Evolutionary conservation across 139 green algal species (phyloP), one percentile per base, ranked within the genome.

Genomic region (Gonium pectorale): DNA sequence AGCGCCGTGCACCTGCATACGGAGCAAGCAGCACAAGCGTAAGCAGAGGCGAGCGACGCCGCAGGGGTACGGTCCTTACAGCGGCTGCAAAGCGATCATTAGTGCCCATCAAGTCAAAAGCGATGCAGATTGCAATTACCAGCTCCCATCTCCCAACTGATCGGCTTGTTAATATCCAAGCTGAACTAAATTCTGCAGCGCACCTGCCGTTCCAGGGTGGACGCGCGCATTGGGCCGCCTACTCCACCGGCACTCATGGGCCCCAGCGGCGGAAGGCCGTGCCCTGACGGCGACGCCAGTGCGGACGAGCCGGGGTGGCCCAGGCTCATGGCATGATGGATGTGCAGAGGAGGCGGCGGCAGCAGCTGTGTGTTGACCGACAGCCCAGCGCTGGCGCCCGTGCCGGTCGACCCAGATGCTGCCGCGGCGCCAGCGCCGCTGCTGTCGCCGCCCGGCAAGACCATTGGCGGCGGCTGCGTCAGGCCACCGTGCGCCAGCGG

Each of bases 231-330:
- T 71, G 64, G 21, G 38, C 59, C 59, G 59, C 59, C 59, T 24
- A 24, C 59, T 3, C 59, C 26, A 33, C 29, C 49, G 49, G 49
- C 17, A 56, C 17, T 37, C 5, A 31, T n/a, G 67, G 68, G 68
- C 43, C 68, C 46, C 29, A 60, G 68, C 43, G 68, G 68, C 24
- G 68, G 68, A 41, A 73, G 67, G 17, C 67, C 67, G 24, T 73
- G 67, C 24, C 9, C 9, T 15, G 41, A 15, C 29, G 43, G 29
- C 68, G 68, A 33, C 43, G 8, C 11, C 21, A 27, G 37, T 33
- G 66, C 37, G 37, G 37, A 5, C 31, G 67, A 13, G 13, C 13
- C 49, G 17, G 49, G 49, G 17, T 56, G 49, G 49, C 17, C 13
- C 49, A 56, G 49, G 49, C n/a, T n/a, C n/a, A n/a, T n/a, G n/a